A percentile compares a stretch with the other conserved stretches of the same genome.
phyloP scores from a whole-genome alignment of 2,329 filamentous ascomycete species.

The Furcasterigmium sp. region DNA sequence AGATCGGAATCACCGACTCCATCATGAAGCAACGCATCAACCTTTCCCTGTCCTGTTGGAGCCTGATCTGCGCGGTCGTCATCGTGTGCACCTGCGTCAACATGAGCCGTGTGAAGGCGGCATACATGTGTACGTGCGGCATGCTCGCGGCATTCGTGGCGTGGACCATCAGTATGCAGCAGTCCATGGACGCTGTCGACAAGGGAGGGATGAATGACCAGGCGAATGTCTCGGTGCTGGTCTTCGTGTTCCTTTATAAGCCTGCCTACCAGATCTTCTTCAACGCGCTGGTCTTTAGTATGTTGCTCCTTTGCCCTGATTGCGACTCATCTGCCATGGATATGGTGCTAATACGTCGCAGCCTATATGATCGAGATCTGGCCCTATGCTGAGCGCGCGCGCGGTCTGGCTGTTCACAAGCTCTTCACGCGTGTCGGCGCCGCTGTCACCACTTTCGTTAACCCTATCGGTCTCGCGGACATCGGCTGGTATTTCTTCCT shows the following conservation, averaged over 20 bases:
- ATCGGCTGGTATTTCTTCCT: conserved; percentile 29
- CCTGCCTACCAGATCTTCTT: conserved; percentile 56
- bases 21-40: conserved; percentile 13
- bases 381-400: conserved; percentile 28
- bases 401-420: conserved; percentile 23
- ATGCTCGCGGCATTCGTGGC: conserved; percentile 36
- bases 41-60: conserved; percentile 9
- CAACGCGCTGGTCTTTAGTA: conserved; percentile 53
- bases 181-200: neutral
- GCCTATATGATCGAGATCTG: conserved; percentile 41
- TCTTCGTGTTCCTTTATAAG: conserved; percentile 26
- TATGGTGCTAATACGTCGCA: conserved; percentile 32
- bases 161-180: conserved; percentile 40
- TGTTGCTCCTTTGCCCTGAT: conserved; percentile 9
- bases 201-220: conserved; percentile 16
- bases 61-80: conserved; percentile 8
- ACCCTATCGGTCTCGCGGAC: conserved; percentile 27
- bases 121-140: conserved; percentile 7
- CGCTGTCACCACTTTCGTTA: conserved; percentile 34
- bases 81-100: conserved; percentile 9
- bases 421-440: conserved; percentile 16
- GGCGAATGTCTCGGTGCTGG: conserved; percentile 25
- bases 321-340: conserved; percentile 23
- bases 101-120: conserved; percentile 8
- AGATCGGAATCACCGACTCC: conserved; percentile 35